Percentiles rank a stretch among this genome's conserved stretches.
phyloP scores from a whole-genome alignment of 345 rosid genomes.

The Populus nigra region DNA sequence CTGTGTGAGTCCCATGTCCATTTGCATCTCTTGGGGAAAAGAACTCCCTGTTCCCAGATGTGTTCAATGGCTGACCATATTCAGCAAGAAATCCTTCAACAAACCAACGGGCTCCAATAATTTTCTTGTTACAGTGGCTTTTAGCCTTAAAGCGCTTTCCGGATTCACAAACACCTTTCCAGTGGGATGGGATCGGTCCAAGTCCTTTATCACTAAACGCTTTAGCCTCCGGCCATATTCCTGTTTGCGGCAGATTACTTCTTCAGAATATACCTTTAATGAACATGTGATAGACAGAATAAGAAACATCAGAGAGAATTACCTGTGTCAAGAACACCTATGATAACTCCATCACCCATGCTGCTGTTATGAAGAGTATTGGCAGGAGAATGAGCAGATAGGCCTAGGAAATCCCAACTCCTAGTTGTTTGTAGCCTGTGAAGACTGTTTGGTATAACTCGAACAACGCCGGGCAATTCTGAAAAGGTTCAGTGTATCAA shows the following conservation, averaged over 20 bases:
- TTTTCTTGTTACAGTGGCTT: slow-evolving; percentile 34
- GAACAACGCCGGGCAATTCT: slow-evolving; percentile 60
- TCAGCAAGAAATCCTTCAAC: slow-evolving; percentile 22
- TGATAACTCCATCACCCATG: slow-evolving; percentile 66
- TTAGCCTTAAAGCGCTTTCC: slow-evolving; percentile 32
- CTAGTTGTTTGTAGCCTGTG: slow-evolving; percentile 62
- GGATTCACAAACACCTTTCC: slow-evolving; percentile 42
- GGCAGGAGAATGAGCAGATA: slow-evolving; percentile 38
- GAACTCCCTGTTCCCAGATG: slow-evolving; percentile 8
- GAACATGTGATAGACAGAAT: background rate
- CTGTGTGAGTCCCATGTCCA: slow-evolving; percentile 21
- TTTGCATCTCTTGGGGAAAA: slow-evolving; percentile 28
- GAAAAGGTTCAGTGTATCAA: background rate
- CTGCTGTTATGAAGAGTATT: slow-evolving; percentile 42
- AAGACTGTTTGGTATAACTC: slow-evolving; percentile 47
- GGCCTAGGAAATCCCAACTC: slow-evolving; percentile 62
- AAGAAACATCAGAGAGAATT: background rate
- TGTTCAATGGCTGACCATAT: slow-evolving; percentile 12
- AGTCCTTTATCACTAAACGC: slow-evolving; percentile 35
- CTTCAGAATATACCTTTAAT: background rate
- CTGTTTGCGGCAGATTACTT: slow-evolving; percentile 15
- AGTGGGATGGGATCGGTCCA: slow-evolving; percentile 40
- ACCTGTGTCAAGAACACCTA: slow-evolving; percentile 70
- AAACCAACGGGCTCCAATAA: slow-evolving; percentile 40
- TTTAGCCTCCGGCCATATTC: slow-evolving; percentile 43